A percentile compares a stretch with the other conserved stretches of the same genome.
These are phyloP conservation scores for Phaeosphaeria sp. DNA, from an alignment of 2,329 filamentous ascomycete species.

Conservation along the genomic window DNA sequence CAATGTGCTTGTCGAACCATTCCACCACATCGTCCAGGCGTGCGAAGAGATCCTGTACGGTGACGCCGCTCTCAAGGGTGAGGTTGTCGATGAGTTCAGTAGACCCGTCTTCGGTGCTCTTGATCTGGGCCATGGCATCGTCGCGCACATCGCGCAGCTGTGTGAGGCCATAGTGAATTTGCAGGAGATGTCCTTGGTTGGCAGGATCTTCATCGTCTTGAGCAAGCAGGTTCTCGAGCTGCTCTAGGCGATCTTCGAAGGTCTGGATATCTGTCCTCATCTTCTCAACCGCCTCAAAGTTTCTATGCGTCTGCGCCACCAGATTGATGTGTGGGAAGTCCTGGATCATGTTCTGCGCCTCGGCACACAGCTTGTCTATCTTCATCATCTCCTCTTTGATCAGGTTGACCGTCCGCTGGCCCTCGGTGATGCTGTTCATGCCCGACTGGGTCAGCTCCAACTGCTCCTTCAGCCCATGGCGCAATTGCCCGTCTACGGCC, in stretches of 20 bases:
- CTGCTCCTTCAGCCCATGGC: constrained; percentile 87
- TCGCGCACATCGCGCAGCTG: constrained; percentile 92
- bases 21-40: constrained; percentile 86
- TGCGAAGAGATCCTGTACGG: constrained; percentile 88
- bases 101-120: constrained; percentile 80
- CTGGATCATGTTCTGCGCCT: constrained; percentile 95
- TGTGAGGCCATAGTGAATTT: constrained; percentile 90
- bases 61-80: constrained; percentile 70
- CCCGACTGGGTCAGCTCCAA: constrained; percentile 92
- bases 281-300: constrained; percentile 91
- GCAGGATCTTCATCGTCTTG: constrained; percentile 86
- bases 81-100: constrained; percentile 87
- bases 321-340: constrained; percentile 94
- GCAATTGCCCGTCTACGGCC: constrained; percentile 88
- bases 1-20: constrained; percentile 96
- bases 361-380: constrained; percentile 96
- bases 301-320: constrained; percentile 92
- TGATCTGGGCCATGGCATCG: constrained; percentile 96
- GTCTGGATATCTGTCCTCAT: constrained; percentile 92
- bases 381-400: constrained; percentile 99
- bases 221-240: constrained; percentile 78
- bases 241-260: constrained; percentile 78
- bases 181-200: constrained; percentile 89
- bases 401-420: constrained; percentile 86
- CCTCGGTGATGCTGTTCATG: constrained; percentile 86